Evolutionary conservation across 768 basidiomycete species (phyloP).

Genomic region (Boletus rubroflammeus): DNA sequence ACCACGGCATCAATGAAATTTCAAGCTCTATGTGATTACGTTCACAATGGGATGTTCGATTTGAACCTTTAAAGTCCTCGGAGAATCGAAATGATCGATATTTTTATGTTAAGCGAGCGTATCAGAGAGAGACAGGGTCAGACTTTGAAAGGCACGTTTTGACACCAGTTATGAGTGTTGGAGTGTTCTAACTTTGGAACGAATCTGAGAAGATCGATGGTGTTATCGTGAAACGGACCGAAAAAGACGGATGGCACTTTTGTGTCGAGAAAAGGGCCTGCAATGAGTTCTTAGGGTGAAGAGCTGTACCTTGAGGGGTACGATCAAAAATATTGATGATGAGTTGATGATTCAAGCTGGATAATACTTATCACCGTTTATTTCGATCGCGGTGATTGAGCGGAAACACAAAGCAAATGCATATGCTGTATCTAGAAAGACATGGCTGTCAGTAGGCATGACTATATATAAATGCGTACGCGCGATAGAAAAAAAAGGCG

Average conservation of each 20-base stretch:
- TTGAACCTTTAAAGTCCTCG: constrained; percentile 9
- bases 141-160: neutral
- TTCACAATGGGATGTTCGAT: neutral
- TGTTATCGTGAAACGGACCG: constrained; percentile 3
- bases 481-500: neutral
- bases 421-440: neutral
- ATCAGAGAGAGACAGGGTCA: neutral
- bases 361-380: neutral
- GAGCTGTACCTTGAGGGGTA: neutral
- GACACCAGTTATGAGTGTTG: neutral
- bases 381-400: neutral
- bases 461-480: neutral
- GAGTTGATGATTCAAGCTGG: neutral
- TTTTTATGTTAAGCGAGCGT: neutral
- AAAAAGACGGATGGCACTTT: neutral
- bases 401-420: neutral
- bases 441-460: neutral
- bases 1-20: neutral
- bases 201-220: constrained; percentile 1
- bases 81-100: neutral
- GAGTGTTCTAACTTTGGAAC: neutral
- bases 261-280: neutral
- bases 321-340: neutral
- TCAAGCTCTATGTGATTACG: neutral
- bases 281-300: neutral